Evolutionary conservation across 1,284 basidiomycete species (phyloP), one percentile per base, ranked within the genome.

Genomic region (Apiotrichum montevideense): DNA sequence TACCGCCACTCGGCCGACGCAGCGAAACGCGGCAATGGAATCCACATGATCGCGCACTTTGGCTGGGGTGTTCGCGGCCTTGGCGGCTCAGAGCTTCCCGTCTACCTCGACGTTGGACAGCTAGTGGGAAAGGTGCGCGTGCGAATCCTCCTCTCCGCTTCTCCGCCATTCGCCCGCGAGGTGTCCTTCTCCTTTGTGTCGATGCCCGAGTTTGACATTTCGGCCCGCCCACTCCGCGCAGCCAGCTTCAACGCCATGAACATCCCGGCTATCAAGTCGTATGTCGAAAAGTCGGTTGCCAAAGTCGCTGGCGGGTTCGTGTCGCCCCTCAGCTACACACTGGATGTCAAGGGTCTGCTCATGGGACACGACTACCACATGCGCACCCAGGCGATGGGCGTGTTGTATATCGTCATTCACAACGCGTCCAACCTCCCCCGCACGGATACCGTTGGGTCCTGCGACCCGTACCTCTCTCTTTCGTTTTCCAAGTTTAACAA

Each of bases 241-340:
- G 70, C 66, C 5, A 62, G 61, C n/a, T 69, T 76, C 63, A 74
- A 78, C 54, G 75, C 75, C 10, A 74, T 78, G 68, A 70, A 72
- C 44, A 51, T 77, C 10, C 75, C 75, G 0, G 62, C 72, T 1
- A 67, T 75, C 63, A 76, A 76, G 60, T 57, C 67, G 13, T 76
- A 71, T 57, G 71, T 75, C 42, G 63, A 68, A 59, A 63, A 63
- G 44, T 73, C 71, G 1, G 72, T 78, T 14, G 65, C 66, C 2
- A 65, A 71, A 34, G 77, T 78, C 3, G 74, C 73, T 1, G 63
- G 64, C 3, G 65, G 63, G 1, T 78, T 78, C 51, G 71, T 77
- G 13, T 54, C 68, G 4, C 77, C 77, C 2, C 61, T 70, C 46
- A 66, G 68, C 9, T 78, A 71, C 58, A 68, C 68, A 13, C 57